phyloP scores from a whole-genome alignment of 306 rosid species.

The Dalbergia oliveri region DNA sequence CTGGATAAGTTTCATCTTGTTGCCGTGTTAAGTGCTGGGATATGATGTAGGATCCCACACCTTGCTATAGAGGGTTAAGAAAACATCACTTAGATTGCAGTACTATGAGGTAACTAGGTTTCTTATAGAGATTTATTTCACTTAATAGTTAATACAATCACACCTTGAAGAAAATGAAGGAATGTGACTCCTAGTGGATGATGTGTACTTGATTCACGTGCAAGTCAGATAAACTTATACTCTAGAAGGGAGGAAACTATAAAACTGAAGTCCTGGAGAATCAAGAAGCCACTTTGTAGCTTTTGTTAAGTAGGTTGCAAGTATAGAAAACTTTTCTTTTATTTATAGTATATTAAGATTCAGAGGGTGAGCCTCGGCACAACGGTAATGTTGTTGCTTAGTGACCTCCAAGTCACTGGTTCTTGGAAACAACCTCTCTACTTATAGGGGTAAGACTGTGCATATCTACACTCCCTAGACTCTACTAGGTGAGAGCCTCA shows the following conservation, averaged over 20 bases:
- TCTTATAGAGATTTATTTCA: constrained; percentile 13
- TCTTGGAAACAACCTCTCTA: too few species aligned
- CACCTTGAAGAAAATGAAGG: constrained; percentile 25
- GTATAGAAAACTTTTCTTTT: background rate
- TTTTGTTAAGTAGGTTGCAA: constrained; percentile 24
- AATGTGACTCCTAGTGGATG: constrained; percentile 3
- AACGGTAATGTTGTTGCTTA: too few species aligned
- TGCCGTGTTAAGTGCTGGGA: background rate
- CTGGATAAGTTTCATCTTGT: background rate
- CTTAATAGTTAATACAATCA: background rate
- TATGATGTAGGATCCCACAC: constrained; percentile 4
- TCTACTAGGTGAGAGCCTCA: too few species aligned
- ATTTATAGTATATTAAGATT: constrained; percentile 6
- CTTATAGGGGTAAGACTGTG: too few species aligned
- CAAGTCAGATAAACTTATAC: constrained; percentile 29
- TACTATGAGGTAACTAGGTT: constrained; percentile 19
- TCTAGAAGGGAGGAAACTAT: constrained; percentile 30
- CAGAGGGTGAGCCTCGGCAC: background rate
- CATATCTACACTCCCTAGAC: too few species aligned
- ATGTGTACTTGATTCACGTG: constrained; percentile 30
- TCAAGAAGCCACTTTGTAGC: constrained; percentile 8
- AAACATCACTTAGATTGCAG: background rate
- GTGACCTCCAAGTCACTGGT: too few species aligned
- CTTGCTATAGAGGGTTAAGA: background rate
- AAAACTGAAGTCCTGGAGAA: constrained; percentile 32